Conservation (phyloP, 495 filamentous ascomycete genomes). For the Penicillium atrosanguineum region DNA sequence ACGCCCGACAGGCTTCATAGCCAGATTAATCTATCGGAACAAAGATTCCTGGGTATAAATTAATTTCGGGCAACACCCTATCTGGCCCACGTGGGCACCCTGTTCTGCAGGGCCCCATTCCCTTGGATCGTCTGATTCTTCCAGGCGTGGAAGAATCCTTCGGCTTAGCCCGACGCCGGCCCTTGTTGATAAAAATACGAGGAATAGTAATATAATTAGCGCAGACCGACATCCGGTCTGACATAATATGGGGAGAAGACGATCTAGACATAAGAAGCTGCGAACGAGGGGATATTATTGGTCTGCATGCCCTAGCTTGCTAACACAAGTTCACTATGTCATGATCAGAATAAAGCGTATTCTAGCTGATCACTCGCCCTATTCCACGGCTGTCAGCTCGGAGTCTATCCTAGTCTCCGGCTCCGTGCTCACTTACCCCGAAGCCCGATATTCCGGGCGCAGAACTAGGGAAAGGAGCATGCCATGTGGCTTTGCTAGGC, state of each 20-base stretch:
- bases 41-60: background rate
- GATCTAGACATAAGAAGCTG: no score
- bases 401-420: background rate
- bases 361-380: background rate
- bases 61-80: background rate
- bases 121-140: background rate
- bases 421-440: background rate
- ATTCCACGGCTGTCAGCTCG: background rate
- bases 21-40: background rate
- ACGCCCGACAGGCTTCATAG: background rate
- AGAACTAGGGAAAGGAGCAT: no score
- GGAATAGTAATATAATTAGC: background rate
- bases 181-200: no score
- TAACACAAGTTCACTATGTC: background rate
- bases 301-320: background rate
- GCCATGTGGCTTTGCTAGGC: background rate
- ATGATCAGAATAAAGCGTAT: background rate
- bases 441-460: background rate
- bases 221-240: background rate
- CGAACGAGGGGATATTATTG: background rate
- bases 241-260: background rate
- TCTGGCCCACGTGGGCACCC: background rate
- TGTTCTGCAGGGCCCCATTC: background rate
- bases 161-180: background rate
- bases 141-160: background rate